Base-by-base conservation (phyloP, 139 green algal species). In the Coelastrella sp. region DNA sequence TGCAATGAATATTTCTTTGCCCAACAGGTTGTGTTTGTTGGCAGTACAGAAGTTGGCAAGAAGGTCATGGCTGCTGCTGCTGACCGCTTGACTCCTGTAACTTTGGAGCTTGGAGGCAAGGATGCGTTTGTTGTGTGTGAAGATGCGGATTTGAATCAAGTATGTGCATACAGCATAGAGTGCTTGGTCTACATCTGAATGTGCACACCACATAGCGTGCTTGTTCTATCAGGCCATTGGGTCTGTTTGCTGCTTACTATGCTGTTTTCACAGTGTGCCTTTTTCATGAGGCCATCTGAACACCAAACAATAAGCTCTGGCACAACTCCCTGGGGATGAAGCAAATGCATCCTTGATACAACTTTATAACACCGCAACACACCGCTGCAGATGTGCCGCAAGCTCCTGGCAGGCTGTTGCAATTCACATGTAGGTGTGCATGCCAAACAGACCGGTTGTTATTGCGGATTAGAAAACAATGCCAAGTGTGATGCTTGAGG, bases 41-140 rank as follows among this genome's bases (percentile, higher is more conserved):
- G 94, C 21, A 93, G 85, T 45, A 96, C 93, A 21, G 86, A 73
- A 19, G 87, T 96, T 1, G 92, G 91, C 73, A 89, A 84, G 77
- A 83, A 92, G 71, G 95, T 98, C 13, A 96, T 98, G 94, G 86
- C 85, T 6, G 91, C 94, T 3, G 95, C 95, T 7, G 90, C 94
- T 9, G 88, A 90, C 8, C 95, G 85, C 25, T 91, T 98, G 37
- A 99, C 96, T 3, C 97, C 97, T 0, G 96, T 99, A 32, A 93
- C 96, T 48, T 92, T 99, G 80, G 97, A 99, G 92, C 93, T 99
- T 67, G 97, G 97, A 13, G 97, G 97, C 43, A 99, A 99, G 88
- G 96, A 99, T 89, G 85, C 97, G 19, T 95, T 99, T 78, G 95
- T 99, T 38, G 92, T 99, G 7, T 96, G 91, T 66, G 93, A 98